A percentile compares a stretch with the other conserved stretches of the same genome.
Conservation (phyloP, 192 early-diverging fungal species). For the Coemansia sp. region DNA sequence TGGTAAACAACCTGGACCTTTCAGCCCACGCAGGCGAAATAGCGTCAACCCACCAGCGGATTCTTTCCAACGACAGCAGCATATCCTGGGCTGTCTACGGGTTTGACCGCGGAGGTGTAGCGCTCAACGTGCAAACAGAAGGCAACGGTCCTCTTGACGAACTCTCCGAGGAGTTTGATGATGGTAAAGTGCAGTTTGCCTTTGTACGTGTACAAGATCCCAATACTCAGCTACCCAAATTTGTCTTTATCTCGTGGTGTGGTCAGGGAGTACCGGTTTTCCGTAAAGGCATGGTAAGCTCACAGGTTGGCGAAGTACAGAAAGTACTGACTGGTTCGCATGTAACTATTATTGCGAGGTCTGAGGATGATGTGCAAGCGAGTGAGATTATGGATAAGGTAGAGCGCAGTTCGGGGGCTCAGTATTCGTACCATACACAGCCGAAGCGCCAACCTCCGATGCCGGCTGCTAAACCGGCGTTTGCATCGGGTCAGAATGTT, state of each 20-base stretch:
- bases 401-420: conserved; percentile 79
- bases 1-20: conserved; percentile 67
- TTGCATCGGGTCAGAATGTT: conserved; percentile 15
- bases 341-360: conserved; percentile 83
- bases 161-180: conserved; percentile 87
- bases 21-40: conserved; percentile 65
- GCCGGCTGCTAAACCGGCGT: conserved; percentile 38
- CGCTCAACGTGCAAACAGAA: conserved; percentile 53
- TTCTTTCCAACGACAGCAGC: conserved; percentile 57
- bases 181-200: conserved; percentile 87
- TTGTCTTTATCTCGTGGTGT: conserved; percentile 93
- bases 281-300: conserved; percentile 85
- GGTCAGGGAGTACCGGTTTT: conserved; percentile 90
- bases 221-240: conserved; percentile 81
- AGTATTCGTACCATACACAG: conserved; percentile 69
- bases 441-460: conserved; percentile 24
- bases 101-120: conserved; percentile 69
- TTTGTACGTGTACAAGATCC: conserved; percentile 83
- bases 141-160: conserved; percentile 82
- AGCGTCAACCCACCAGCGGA: conserved; percentile 62
- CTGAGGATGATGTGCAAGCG: conserved; percentile 80
- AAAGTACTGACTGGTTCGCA: conserved; percentile 66
- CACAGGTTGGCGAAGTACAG: conserved; percentile 81
- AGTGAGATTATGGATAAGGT: conserved; percentile 83
- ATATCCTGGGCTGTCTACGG: conserved; percentile 76